Evolutionary conservation across 2,329 filamentous ascomycete genomes (phyloP), one percentile per base, ranked within the genome.

Genomic region (Didymellaceae sp.): DNA sequence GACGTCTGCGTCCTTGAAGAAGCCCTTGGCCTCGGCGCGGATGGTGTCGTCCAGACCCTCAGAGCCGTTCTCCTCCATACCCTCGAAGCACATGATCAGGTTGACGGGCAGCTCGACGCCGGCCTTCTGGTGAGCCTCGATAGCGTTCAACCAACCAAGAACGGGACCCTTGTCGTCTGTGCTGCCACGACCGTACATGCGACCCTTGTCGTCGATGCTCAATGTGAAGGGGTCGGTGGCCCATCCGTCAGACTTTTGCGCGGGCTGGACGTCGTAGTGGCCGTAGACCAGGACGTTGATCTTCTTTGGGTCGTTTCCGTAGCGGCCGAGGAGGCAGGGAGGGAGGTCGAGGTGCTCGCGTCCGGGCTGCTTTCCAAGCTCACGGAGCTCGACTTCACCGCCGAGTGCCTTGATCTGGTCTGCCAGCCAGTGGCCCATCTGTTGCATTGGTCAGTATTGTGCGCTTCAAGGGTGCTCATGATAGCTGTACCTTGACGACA

Each of bases 81-180:
- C 94, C 81, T 99, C 94, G 66, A 99, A 97, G 81, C 94, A 99
- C 90, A 97, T 97, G 59, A 99, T 85, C 61, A 99, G 82, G 79
- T 99, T 99, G 70, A 99, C 94, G 7, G 94, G 94, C 73, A 99
- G 91, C 42, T 97, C 93, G 35, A 97, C 81, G 49, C 90, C 90
- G 26, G 92, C 91, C 81, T 95, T 94, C 76, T 96, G 88, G 80
- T 99, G 94, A 32, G 94, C 92, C 78, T 99, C 92, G 60, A 99
- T 97, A 62, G 92, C 92, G 73, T 99, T 99, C 63, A 99, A 76
- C 94, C 94, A 99, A 65, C 94, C 94, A 47, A 99, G 81, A 20
- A 99, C 93, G 14, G 94, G 94, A 1, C 94, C 94, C 81, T 99
- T 99, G 79, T 99, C 94, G 72, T 99, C 94, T 25, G 94, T 99